Evolutionary conservation across 2,329 filamentous ascomycete genomes (phyloP), one percentile per base, ranked within the genome.

Genomic region (Calonectria fujianensis): DNA sequence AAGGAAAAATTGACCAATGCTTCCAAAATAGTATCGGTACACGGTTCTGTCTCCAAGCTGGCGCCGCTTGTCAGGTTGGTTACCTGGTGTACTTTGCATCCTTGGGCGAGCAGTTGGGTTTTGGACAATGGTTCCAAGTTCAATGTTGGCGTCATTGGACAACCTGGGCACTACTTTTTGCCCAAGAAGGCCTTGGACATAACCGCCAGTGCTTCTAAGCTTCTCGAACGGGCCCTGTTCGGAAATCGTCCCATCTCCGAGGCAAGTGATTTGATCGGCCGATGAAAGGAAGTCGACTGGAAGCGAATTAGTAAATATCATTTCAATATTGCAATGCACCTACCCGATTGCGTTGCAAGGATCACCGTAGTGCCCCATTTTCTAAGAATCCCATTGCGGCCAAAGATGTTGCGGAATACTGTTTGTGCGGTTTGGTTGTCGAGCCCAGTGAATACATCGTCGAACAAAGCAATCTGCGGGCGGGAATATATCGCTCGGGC

Each of bases 391-490:
- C 82, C 85, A 16, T 72, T 64, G 48, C 77, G 69, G 5, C 59
- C 59, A 24, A 85, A 83, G 31, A 84, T 66, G 7, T 80, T 79
- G 1, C 72, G 74, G n/a, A 85, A 85, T 2, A 86, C 78, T 5
- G 65, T 69, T 9, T 76, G 77, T 2, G 83, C 80, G 8, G 86
- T 87, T 14, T 82, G 78, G 6, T 79, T 79, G 59, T 87, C 85
- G 1, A 87, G 76, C 0, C 84, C 84, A 57, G 84, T 85, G 20
- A 87, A 84, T 6, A 86, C 74, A 69, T 86, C 85, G 29, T 87
- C 85, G 7, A 87, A 81, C 0, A 87, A 50, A 6, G 83, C 81
- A 1, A 85, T 68, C 2, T 77, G 48, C 1, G 82, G 81, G 4
- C 81, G 78, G 0, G 84, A 83, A 57, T 87, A 87, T 0, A 86